Percentiles rank a stretch among this genome's conserved stretches.
Conservation (phyloP, 768 basidiomycete genomes). For the Tulasnella sp. region DNA sequence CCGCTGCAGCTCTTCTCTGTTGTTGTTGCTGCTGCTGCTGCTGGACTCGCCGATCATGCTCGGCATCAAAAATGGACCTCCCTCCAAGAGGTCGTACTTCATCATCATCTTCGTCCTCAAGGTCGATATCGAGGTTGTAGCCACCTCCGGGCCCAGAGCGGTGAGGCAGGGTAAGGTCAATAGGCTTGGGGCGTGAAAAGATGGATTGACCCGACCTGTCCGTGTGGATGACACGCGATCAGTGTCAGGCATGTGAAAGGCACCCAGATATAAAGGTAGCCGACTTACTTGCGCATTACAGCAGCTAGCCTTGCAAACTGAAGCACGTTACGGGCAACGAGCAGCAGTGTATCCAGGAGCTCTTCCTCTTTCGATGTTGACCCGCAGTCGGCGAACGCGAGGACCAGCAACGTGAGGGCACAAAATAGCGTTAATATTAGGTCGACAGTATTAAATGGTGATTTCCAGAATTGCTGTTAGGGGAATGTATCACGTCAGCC, state of each 20-base stretch:
- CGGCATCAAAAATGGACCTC: conserved; percentile 17
- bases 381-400: conserved; percentile 79
- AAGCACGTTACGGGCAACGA: conserved; percentile 84
- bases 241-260: conserved; percentile 25
- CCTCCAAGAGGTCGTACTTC: conserved; percentile 8
- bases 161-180: conserved; percentile 63
- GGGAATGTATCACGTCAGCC: not conserved
- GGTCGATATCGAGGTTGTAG: conserved; percentile 56
- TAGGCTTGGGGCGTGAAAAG: conserved; percentile 74
- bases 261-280: conserved; percentile 29
- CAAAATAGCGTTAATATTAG: conserved; percentile 82
- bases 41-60: not conserved
- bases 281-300: conserved; percentile 83
- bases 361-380: conserved; percentile 83
- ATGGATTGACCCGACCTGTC: conserved; percentile 76
- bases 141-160: conserved; percentile 34
- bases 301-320: conserved; percentile 86
- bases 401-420: conserved; percentile 72
- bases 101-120: conserved; percentile 43
- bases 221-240: not conserved
- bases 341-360: conserved; percentile 79
- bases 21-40: conserved; percentile 5
- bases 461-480: conserved; percentile 86
- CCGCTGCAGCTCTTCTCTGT: not conserved
- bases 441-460: conserved; percentile 84